These are phyloP conservation scores for Apophysomyces ossiformis DNA, from an alignment of 371 early-diverging fungal genomes.

Conservation along the genomic window DNA sequence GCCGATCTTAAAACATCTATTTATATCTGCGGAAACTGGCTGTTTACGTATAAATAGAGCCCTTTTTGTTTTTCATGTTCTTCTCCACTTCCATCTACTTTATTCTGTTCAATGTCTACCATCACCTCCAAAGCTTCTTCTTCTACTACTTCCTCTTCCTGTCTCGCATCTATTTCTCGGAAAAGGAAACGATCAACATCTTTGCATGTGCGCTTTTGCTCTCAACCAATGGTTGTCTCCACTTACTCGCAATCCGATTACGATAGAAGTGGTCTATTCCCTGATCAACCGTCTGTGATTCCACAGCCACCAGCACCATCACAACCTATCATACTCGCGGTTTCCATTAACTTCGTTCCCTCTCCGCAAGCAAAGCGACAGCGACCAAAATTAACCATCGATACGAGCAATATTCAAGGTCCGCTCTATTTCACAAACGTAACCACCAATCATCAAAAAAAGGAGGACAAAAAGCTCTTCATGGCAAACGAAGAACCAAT, in stretches of 20 bases:
- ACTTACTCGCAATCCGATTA: constrained; percentile 53
- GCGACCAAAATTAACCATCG: constrained; percentile 40
- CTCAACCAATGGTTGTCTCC: constrained; percentile 36
- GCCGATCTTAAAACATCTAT: constrained; percentile 10
- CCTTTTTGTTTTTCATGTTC: not conserved
- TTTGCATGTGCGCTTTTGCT: constrained; percentile 42
- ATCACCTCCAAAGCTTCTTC: not conserved
- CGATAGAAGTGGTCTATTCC: constrained; percentile 45
- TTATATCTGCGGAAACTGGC: constrained; percentile 1
- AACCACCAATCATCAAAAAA: constrained; percentile 47
- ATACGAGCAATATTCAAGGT: constrained; percentile 43
- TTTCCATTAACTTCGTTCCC: constrained; percentile 10
- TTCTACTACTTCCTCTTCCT: not conserved
- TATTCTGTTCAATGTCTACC: constrained; percentile 1
- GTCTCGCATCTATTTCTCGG: not conserved
- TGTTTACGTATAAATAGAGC: constrained; percentile 1
- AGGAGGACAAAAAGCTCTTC: not conserved
- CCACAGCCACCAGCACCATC: constrained; percentile 1
- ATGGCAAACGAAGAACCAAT: not conserved
- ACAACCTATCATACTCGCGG: constrained; percentile 7
- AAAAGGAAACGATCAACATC: constrained; percentile 23
- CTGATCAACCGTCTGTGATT: constrained; percentile 13
- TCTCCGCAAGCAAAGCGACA: constrained; percentile 16
- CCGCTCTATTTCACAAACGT: constrained; percentile 51
- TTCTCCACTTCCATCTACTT: not conserved